phyloP scores from a whole-genome alignment of 23 red algal genomes.

The Gracilaria gracilis region DNA sequence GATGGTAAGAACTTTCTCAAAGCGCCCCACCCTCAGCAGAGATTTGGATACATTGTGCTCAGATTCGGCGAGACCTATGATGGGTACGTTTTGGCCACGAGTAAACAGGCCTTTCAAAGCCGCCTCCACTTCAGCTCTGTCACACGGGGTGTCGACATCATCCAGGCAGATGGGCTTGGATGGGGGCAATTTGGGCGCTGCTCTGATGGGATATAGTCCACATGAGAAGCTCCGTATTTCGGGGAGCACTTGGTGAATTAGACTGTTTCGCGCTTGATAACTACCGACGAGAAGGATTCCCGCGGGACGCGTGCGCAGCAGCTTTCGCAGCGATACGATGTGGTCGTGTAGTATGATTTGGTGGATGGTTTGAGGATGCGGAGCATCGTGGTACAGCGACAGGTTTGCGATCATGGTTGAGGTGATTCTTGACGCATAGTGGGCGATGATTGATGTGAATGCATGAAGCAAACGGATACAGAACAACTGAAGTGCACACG shows the following conservation, averaged over 20 bases:
- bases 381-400: neutral
- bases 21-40: slow-evolving; percentile 44
- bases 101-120: slow-evolving; percentile 40
- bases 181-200: neutral
- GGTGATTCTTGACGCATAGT: neutral
- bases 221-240: slow-evolving; percentile 14
- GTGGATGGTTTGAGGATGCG: slow-evolving; percentile 18
- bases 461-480: too few relatives aligned
- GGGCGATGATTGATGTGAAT: too few relatives aligned
- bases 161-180: slow-evolving; percentile 21
- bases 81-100: neutral
- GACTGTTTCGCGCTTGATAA: neutral
- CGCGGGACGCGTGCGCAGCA: neutral
- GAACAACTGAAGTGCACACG: too few relatives aligned
- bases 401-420: neutral
- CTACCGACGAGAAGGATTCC: slow-evolving; percentile 25
- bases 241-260: neutral
- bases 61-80: slow-evolving; percentile 37
- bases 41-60: slow-evolving; percentile 4
- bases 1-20: slow-evolving; percentile 55
- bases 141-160: slow-evolving; percentile 37
- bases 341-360: slow-evolving; percentile 20
- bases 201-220: neutral
- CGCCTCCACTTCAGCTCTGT: neutral
- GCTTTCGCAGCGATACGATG: neutral